Percentiles rank a stretch among this genome's conserved stretches.
These are phyloP conservation scores for Salix viminalis DNA, from an alignment of 345 rosid species.

Conservation along the genomic window DNA sequence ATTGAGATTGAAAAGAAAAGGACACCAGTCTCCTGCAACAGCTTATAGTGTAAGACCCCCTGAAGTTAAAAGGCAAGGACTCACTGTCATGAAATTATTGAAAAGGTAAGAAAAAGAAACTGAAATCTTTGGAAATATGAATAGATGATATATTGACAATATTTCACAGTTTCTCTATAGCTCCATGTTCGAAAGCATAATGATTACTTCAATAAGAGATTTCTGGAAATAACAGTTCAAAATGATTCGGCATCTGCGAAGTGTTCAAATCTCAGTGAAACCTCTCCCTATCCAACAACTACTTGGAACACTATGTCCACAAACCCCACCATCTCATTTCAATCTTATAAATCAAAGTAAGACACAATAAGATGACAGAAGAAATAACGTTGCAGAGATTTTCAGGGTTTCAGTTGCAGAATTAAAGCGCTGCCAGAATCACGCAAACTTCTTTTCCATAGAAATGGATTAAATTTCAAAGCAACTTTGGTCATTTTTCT, in stretches of 20 bases:
- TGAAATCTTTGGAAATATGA: not conserved
- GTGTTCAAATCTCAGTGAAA: not conserved
- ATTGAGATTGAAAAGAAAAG: not conserved
- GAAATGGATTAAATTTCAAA: too few species aligned
- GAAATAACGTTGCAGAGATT: not conserved
- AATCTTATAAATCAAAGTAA: not conserved
- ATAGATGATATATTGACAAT: not conserved
- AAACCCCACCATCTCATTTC: not conserved
- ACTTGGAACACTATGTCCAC: not conserved
- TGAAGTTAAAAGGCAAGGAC: not conserved
- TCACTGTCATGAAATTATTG: not conserved
- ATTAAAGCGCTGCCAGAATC: not conserved
- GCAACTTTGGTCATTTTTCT: too few species aligned
- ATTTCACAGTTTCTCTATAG: not conserved
- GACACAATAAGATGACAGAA: not conserved
- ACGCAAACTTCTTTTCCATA: too few species aligned
- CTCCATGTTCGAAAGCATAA: not conserved
- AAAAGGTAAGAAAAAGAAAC: not conserved
- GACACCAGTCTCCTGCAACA: not conserved
- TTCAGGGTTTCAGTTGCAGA: not conserved
- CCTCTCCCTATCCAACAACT: not conserved
- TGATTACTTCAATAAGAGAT: not conserved
- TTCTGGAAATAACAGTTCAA: not conserved
- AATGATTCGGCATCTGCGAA: not conserved
- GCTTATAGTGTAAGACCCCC: not conserved